phyloP scores from a whole-genome alignment of 2,329 filamentous ascomycete genomes.

The Fusarium aywerte region DNA sequence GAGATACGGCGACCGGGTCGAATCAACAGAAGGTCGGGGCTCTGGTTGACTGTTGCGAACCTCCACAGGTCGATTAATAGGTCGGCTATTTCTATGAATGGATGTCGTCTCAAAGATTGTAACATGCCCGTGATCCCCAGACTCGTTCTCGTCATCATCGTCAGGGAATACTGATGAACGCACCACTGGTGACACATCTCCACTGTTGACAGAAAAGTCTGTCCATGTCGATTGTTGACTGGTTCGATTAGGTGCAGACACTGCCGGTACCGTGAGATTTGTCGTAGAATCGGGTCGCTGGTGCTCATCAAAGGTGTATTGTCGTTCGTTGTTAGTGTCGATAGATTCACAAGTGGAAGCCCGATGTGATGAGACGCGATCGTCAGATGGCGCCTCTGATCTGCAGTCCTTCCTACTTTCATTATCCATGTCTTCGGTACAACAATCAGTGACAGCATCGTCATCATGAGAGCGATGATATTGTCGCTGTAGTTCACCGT shows the following conservation, averaged over 20 bases:
- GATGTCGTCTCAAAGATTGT: slow-evolving; percentile 50
- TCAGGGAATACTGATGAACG: slow-evolving; percentile 48
- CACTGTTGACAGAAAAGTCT: slow-evolving; percentile 67
- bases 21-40: slow-evolving; percentile 42
- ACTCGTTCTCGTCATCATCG: slow-evolving; percentile 42
- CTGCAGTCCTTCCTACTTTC: slow-evolving; percentile 45
- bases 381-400: slow-evolving; percentile 46
- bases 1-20: slow-evolving; percentile 45
- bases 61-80: slow-evolving; percentile 36
- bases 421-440: slow-evolving; percentile 52
- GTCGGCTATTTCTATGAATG: slow-evolving; percentile 42
- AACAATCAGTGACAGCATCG: slow-evolving; percentile 51
- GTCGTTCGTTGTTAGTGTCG: slow-evolving; percentile 49
- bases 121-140: slow-evolving; percentile 47
- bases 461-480: slow-evolving; percentile 47
- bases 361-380: slow-evolving; percentile 49
- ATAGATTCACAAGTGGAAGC: slow-evolving; percentile 56
- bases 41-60: slow-evolving; percentile 38
- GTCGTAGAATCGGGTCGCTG: slow-evolving; percentile 54
- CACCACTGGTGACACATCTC: slow-evolving; percentile 52
- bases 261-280: slow-evolving; percentile 61
- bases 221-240: slow-evolving; percentile 71
- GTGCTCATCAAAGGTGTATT: slow-evolving; percentile 43
- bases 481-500: slow-evolving; percentile 38
- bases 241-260: slow-evolving; percentile 57